Base-by-base conservation (phyloP, 768 basidiomycete genomes). In the Tephrocybe sp. region DNA sequence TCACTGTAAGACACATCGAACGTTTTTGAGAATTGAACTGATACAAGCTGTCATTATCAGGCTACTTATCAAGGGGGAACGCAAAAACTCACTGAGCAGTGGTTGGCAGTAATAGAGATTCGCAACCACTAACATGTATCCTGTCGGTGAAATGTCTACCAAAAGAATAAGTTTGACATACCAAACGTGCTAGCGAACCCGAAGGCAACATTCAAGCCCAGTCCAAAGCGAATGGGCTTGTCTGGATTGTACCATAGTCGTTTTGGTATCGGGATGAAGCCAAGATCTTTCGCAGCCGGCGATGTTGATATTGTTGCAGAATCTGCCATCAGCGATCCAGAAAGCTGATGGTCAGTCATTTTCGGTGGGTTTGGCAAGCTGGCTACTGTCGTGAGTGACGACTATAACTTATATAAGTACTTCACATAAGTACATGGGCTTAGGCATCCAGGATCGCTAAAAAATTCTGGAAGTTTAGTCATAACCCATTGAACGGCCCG, bases 11-110 rank as follows among this genome's bases (percentile, higher is more conserved):
- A 28, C 21, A 51, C 54, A 36, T 28, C 11, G 17, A 55, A 55
- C 10, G 50, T n/a, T 17, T 51, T 26, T 17, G 54, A 46, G 20
- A 55, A 30, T 37, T 55, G 44, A 0, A 55, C 50, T 51, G 26
- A n/a, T 38, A 12, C 12, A 25, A 18, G 21, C 3, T n/a, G 1
- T 30, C 7, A 36, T 12, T 14, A 12, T 46, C 11, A 28, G 14
- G 33, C 34, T 4, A 18, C 3, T 44, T 28, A 25, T 36, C 34
- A 36, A 36, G 15, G 34, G 11, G 34, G 30, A 18, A 11, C 24
- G 5, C 3, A 3, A 9, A 32, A 24, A 32, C 44, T 17, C 6
- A 47, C 34, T 47, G 12, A 47, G 24, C 34, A 47, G 25, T 12
- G 45, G 45, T 24, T 47, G 34, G 23, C 45, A 47, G 15, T 36